These are phyloP conservation scores for Leccinum sublutescens DNA, from an alignment of 768 basidiomycete species.

Conservation along the genomic window DNA sequence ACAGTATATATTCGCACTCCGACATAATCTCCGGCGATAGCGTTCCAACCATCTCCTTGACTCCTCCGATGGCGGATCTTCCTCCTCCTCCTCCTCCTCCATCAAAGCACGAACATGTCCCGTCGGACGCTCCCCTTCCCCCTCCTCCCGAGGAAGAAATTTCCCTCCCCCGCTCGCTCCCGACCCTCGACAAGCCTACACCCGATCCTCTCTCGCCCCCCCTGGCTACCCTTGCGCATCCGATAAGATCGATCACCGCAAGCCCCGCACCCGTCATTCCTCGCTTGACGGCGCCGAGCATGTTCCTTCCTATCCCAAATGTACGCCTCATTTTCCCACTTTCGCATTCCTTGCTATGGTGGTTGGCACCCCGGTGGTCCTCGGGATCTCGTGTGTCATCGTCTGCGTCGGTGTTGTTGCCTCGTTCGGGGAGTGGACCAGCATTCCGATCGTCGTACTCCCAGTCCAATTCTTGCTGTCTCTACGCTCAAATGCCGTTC, in stretches of 20 bases:
- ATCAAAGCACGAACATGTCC: not conserved
- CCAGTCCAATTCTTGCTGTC: conserved; percentile 1
- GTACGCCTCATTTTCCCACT: conserved; percentile 56
- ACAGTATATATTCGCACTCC: conserved; percentile 10
- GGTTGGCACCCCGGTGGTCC: conserved; percentile 43
- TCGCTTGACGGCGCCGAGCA: conserved; percentile 65
- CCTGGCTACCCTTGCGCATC: conserved; percentile 38
- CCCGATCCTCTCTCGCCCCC: conserved; percentile 36
- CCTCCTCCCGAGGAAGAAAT: conserved; percentile 33
- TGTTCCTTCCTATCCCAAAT: conserved; percentile 89
- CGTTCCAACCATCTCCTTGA: not conserved
- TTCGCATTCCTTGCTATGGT: conserved; percentile 57
- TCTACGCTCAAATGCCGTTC: conserved; percentile 3
- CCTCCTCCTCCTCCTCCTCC: conserved; percentile 3
- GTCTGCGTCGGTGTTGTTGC: conserved; percentile 37
- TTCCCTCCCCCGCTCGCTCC: conserved; percentile 31
- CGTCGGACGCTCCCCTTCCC: not conserved
- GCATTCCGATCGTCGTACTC: not conserved
- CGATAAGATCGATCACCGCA: not conserved
- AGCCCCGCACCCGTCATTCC: conserved; percentile 47
- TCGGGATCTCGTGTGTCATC: conserved; percentile 35
- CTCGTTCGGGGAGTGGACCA: not conserved
- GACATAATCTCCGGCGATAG: not conserved
- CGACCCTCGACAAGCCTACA: conserved; percentile 53
- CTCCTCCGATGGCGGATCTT: conserved; percentile 5